phyloP scores from a whole-genome alignment of 106 monocot species.

The Dendrobium officinale region DNA sequence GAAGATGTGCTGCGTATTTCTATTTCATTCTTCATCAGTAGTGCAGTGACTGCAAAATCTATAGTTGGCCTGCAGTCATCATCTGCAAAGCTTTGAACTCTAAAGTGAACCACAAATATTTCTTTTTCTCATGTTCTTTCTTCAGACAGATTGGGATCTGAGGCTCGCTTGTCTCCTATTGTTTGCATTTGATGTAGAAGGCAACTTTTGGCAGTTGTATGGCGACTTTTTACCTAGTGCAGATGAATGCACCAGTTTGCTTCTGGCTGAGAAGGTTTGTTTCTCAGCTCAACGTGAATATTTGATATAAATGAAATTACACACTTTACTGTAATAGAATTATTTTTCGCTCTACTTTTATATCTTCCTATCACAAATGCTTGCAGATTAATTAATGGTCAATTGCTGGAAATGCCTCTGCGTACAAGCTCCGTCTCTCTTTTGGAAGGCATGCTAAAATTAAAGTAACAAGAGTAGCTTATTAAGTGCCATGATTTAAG shows the following conservation, averaged over 20 bases:
- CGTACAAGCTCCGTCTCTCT: not conserved
- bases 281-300: not conserved
- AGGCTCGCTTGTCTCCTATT: conserved; percentile 89
- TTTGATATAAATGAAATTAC: not conserved
- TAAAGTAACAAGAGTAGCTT: not conserved
- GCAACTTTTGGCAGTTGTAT: conserved; percentile 97
- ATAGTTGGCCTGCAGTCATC: not conserved
- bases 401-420: not conserved
- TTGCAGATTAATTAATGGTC: not conserved
- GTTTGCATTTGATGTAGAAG: conserved; percentile 75
- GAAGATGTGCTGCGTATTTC: not conserved
- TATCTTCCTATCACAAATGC: not conserved
- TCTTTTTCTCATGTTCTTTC: conserved; percentile 4
- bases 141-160: conserved; percentile 93
- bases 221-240: conserved; percentile 84
- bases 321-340: not conserved
- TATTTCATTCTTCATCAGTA: not conserved
- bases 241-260: conserved; percentile 89
- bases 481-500: not conserved
- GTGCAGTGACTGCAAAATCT: not conserved
- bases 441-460: not conserved
- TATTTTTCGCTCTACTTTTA: not conserved
- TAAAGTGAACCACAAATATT: not conserved
- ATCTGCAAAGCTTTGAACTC: not conserved
- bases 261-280: conserved; percentile 80